Base-by-base conservation (phyloP, 2,329 filamentous ascomycete species). In the Chrysosporium keratinophilum region DNA sequence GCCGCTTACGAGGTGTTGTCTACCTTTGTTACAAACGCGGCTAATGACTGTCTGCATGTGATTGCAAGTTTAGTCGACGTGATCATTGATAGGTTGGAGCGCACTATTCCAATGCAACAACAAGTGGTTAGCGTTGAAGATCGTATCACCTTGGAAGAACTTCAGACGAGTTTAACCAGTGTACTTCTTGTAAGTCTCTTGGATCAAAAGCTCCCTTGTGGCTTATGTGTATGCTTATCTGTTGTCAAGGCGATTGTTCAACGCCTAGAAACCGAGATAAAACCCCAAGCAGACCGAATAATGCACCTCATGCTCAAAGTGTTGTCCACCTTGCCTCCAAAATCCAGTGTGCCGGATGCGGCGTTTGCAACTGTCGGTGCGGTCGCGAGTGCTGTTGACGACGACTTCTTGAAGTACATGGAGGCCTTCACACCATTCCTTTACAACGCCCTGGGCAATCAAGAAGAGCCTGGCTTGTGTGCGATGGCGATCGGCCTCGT, bases 71-170 rank as follows among this genome's bases (percentile, higher is more conserved):
- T 98, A 15, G 93, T 88, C 3, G 84, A 88, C 56, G 86, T 97
- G 54, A 86, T 96, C 60, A 81, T 98, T 57, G 86, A 94, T 74
- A 87, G 93, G 56, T 77, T 98, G 28, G 87, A 95, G 73, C 86
- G 88, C 69, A 96, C 93, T 0, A 77, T 97, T 52, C 83, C 85
- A 34, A 83, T 98, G 73, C 89, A 95, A 70, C 78, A 81, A 62
- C 93, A 98, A 74, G 88, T 97, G 56, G 90, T 97, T 62, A 96
- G 90, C 66, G 87, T 96, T 28, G 93, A 98, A 71, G 93, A 98
- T 72, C 91, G 85, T 71, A 88, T 97, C 60, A 94, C 87, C 4
- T 79, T 98, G 3, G 90, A 97, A 68, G 93, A 98, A 72, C 95
- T 98, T 81, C 93, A 97, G 75, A 96, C 90, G 50, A 96, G 90